Conservation (phyloP, 2,329 filamentous ascomycete genomes). For the Orbilia quercus region DNA sequence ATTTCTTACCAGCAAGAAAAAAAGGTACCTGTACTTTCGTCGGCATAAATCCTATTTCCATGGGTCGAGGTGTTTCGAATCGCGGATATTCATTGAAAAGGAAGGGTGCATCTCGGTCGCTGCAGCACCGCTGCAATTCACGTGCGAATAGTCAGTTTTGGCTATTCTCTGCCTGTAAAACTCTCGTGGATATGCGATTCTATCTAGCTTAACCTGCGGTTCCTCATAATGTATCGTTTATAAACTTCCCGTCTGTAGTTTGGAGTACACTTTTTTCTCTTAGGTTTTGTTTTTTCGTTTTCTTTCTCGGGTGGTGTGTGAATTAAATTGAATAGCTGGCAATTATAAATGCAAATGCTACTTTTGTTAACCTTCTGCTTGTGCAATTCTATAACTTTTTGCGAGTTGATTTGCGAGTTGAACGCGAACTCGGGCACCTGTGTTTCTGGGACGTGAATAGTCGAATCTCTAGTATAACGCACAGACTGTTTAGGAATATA, state of each 20-base stretch:
- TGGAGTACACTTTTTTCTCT: too few species aligned
- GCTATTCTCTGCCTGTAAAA: neutral
- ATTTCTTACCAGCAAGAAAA: neutral
- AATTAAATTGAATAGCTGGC: too few species aligned
- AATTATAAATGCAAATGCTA: too few species aligned
- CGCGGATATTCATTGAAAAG: conserved; percentile 5
- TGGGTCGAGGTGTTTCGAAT: neutral
- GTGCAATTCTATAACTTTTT: too few species aligned
- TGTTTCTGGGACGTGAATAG: neutral
- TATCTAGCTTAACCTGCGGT: neutral
- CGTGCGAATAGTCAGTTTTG: neutral
- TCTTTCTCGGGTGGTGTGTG: too few species aligned
- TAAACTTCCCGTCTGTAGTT: conserved; percentile 26
- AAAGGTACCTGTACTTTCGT: conserved; percentile 13
- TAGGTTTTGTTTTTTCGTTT: neutral
- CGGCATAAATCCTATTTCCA: conserved; percentile 3
- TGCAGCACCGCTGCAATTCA: neutral
- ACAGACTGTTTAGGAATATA: neutral
- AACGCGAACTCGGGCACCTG: neutral
- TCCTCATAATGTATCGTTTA: conserved; percentile 1
- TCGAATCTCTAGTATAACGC: neutral
- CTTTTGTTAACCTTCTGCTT: too few species aligned
- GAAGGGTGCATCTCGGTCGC: conserved; percentile 2
- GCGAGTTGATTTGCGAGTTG: too few species aligned
- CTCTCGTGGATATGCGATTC: neutral